These are phyloP conservation scores for Ogataea populi-albae DNA, from an alignment of 805 yeast genomes.

Conservation along the genomic window DNA sequence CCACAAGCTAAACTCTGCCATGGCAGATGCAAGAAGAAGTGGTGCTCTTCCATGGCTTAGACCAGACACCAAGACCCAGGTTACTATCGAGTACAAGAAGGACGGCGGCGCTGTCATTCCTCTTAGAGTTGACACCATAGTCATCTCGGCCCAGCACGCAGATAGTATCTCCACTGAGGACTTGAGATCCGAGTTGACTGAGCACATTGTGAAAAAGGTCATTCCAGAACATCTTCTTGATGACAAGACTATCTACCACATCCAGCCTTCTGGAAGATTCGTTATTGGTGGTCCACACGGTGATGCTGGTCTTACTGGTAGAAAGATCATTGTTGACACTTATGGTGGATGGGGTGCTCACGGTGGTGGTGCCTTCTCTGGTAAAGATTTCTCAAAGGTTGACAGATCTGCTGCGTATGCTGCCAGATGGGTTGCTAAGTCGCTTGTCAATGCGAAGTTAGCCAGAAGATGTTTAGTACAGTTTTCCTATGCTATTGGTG, in stretches of 20 bases:
- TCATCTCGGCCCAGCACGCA: constrained; percentile 97
- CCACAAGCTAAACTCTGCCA: constrained; percentile 93
- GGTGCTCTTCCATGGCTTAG: constrained; percentile 95
- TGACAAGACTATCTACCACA: constrained; percentile 94
- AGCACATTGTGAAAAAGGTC: constrained; percentile 86
- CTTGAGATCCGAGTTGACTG: constrained; percentile 71
- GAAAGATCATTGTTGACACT: constrained; percentile 99
- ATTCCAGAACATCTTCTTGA: constrained; percentile 88
- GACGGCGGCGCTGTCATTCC: constrained; percentile 96
- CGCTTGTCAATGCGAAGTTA: constrained; percentile 89
- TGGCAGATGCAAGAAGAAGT: constrained; percentile 96
- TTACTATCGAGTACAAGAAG: constrained; percentile 92
- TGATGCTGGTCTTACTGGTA: constrained; percentile 99
- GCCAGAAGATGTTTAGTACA: constrained; percentile 98
- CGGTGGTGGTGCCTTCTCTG: constrained; percentile 99
- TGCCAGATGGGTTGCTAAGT: constrained; percentile 99
- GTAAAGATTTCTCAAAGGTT: constrained; percentile 99
- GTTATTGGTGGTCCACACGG: constrained; percentile 99
- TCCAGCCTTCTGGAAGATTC: constrained; percentile 99
- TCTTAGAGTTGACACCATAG: constrained; percentile 94
- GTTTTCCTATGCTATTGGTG: constrained; percentile 99
- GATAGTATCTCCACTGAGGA: constrained; percentile 94
- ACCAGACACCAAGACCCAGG: constrained; percentile 99
- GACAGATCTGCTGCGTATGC: constrained; percentile 99
- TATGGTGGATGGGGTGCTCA: constrained; percentile 99